These are phyloP conservation scores for Paxillus involutus DNA, from an alignment of 768 basidiomycete species.

Conservation along the genomic window DNA sequence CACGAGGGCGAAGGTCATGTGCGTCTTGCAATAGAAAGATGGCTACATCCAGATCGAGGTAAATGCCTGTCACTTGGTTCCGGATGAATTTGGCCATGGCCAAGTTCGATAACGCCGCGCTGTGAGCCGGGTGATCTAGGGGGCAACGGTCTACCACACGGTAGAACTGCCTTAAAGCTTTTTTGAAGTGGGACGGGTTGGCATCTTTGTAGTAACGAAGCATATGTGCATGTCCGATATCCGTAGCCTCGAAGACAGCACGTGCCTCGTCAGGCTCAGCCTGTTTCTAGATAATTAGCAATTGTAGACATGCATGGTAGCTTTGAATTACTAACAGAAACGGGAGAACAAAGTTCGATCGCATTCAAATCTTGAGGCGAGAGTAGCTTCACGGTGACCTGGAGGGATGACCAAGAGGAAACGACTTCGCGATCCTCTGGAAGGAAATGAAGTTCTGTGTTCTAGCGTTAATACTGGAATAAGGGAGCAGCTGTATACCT, in stretches of 20 bases:
- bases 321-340: not conserved
- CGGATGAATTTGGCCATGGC: no score
- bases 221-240: slow-evolving; percentile 1
- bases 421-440: not conserved
- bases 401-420: not conserved
- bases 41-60: not conserved
- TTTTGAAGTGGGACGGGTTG: not conserved
- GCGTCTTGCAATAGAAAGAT: slow-evolving; percentile 7
- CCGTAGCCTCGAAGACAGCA: not conserved
- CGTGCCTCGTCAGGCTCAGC: not conserved
- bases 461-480: not conserved
- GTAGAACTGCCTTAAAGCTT: slow-evolving; percentile 1
- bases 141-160: slow-evolving; percentile 3
- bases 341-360: not conserved
- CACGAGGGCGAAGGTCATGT: slow-evolving; percentile 1
- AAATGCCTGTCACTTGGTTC: no score
- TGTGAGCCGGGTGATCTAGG: no score
- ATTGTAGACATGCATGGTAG: no score
- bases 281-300: no score
- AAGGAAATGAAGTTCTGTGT: not conserved
- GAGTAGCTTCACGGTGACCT: not conserved
- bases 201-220: not conserved
- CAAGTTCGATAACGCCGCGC: not conserved
- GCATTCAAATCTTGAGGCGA: not conserved
- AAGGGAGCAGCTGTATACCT: not conserved